Percentiles rank a stretch among this genome's conserved stretches.
Evolutionary conservation across 345 rosid genomes (phyloP).

Genomic region (Melaleuca quinquenervia): DNA sequence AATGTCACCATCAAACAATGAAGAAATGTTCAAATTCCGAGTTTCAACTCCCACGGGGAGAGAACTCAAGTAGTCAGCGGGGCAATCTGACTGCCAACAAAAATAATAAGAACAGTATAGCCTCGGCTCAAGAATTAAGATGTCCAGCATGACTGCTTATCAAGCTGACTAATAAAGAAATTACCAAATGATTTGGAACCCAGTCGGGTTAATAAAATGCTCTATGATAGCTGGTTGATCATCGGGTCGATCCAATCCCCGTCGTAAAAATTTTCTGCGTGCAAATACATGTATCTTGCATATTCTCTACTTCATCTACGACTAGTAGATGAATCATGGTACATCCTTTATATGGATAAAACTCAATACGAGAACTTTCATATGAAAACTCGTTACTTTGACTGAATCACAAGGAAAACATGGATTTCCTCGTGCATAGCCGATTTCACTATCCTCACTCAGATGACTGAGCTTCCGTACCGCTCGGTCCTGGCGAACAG

Average conservation of each 20-base stretch:
- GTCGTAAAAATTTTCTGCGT: neutral
- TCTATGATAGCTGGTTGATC: neutral
- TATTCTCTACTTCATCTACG: neutral
- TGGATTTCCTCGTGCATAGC: neutral
- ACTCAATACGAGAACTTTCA: neutral
- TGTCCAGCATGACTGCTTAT: neutral
- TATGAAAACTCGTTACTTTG: neutral
- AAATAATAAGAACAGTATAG: neutral
- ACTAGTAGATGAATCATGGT: neutral
- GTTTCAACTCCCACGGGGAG: neutral
- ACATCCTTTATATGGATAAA: neutral
- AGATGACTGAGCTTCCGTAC: neutral
- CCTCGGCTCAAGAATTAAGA: neutral
- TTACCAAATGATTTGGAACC: neutral
- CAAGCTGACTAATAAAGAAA: neutral
- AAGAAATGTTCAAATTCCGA: neutral
- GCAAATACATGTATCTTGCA: neutral
- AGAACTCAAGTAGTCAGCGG: neutral
- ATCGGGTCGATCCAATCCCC: neutral
- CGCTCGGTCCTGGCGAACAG: neutral
- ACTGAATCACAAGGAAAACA: neutral
- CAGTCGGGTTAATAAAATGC: neutral
- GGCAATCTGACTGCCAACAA: neutral
- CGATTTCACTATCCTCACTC: neutral
- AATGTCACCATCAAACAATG: neutral